A percentile compares a stretch with the other conserved stretches of the same genome.
Evolutionary conservation across 2,329 filamentous ascomycete genomes (phyloP).

Genomic region (Acrocalymma vagum): DNA sequence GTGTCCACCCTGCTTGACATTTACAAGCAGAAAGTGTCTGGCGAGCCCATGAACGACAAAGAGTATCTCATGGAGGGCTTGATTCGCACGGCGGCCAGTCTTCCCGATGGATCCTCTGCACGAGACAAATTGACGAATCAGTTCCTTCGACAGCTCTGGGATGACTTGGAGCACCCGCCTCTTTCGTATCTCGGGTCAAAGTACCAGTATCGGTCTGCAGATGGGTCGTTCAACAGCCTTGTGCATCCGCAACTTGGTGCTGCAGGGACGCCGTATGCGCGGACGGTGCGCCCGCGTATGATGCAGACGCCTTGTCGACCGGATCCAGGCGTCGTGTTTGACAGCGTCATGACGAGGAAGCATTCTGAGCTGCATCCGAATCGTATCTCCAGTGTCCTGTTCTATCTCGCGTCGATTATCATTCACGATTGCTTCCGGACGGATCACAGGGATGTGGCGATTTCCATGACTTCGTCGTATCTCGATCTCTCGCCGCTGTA

Average conservation of each 20-base stretch:
- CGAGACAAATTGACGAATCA: slow-evolving; percentile 51
- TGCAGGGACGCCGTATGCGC: slow-evolving; percentile 73
- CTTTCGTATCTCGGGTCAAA: slow-evolving; percentile 54
- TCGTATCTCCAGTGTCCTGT: slow-evolving; percentile 77
- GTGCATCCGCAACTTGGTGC: slow-evolving; percentile 70
- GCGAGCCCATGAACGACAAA: slow-evolving; percentile 67
- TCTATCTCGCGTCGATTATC: slow-evolving; percentile 76
- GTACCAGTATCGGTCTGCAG: slow-evolving; percentile 57
- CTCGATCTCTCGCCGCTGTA: slow-evolving; percentile 78
- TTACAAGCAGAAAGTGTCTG: slow-evolving; percentile 50
- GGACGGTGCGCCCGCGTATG: slow-evolving; percentile 67
- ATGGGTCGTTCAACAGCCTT: slow-evolving; percentile 65
- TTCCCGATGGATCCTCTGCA: slow-evolving; percentile 51
- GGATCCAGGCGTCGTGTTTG: slow-evolving; percentile 73
- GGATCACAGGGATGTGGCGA: slow-evolving; percentile 68
- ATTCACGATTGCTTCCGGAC: slow-evolving; percentile 72
- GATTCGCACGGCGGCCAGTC: slow-evolving; percentile 56
- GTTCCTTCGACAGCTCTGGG: slow-evolving; percentile 58
- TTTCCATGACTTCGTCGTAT: slow-evolving; percentile 76
- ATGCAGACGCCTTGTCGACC: slow-evolving; percentile 68
- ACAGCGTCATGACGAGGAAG: slow-evolving; percentile 70
- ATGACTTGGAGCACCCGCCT: slow-evolving; percentile 59
- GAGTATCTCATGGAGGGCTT: slow-evolving; percentile 68
- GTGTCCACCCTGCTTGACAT: slow-evolving; percentile 48
- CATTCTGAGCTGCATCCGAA: slow-evolving; percentile 72